Conservation (phyloP, 441 rosid species). For the Corymbia citriodora region DNA sequence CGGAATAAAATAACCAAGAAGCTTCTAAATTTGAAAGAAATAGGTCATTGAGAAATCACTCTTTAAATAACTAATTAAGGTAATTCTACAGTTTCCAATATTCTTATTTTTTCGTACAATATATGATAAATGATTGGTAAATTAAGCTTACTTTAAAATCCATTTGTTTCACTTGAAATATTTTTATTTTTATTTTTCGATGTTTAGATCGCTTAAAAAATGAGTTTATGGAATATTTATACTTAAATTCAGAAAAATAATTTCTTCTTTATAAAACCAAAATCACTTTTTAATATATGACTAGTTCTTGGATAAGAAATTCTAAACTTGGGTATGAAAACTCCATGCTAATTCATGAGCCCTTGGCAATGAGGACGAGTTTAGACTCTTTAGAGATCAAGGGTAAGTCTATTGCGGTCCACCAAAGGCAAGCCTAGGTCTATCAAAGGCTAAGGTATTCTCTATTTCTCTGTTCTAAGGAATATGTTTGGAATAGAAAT, state of each 20-base stretch:
- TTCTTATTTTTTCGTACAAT: background rate
- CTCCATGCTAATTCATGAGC: background rate
- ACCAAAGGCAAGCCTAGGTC: background rate
- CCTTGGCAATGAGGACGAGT: accelerated
- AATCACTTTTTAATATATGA: background rate
- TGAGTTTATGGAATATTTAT: background rate
- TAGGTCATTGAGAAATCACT: background rate
- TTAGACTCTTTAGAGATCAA: background rate
- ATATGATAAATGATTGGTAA: background rate
- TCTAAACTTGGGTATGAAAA: background rate
- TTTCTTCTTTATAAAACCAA: background rate
- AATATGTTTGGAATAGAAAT: no score
- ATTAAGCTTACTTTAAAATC: background rate
- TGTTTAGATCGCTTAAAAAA: background rate
- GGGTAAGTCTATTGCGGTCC: background rate
- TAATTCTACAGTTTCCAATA: background rate
- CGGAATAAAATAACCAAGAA: background rate
- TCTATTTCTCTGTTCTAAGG: no score
- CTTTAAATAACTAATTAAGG: background rate
- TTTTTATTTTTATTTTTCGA: background rate
- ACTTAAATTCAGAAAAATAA: background rate
- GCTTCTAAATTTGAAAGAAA: background rate
- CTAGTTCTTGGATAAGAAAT: background rate
- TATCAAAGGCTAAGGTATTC: background rate
- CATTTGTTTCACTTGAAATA: background rate